Evolutionary conservation across 176 grass and related monocot species (phyloP), one percentile per base, ranked within the genome.

Genomic region (Musa itinerans): DNA sequence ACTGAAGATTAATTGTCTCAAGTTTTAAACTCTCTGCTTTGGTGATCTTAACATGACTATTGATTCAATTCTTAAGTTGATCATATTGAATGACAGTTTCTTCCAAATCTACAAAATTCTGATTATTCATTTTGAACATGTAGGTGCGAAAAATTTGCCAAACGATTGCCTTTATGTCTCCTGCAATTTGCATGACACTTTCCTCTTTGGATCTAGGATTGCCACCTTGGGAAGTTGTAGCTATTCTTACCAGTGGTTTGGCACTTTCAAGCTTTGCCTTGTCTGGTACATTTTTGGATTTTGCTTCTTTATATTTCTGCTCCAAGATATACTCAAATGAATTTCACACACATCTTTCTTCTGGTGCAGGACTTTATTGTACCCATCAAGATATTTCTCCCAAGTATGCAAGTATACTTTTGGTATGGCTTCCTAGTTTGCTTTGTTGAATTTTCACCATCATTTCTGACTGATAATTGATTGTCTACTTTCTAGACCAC

Each of bases 121-220:
- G 77, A 62, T 65, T 76, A 74, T 49, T 68, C 63, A 69, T 74
- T 2, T 83, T 78, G 59, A 48, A 83, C 24, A 50, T 89, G 74
- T 88, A 92, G 90, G 95, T 99, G 68, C 87, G 95, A 77, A 99
- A 99, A 82, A 92, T 99, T 85, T 99, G 95, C 80, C 95, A 99
- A 89, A 87, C 90, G 86, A 89, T 99, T 80, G 86, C 90, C n/a
- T 99, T 99, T 86, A 1, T 99, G 70, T 94, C 90, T 65, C 95
- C 95, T 80, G 95, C 90, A 74, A 80, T 76, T 81, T 99, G 89
- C 80, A 91, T 99, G 95, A 90, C 83, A 20, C 90, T 99, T 74
- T 94, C 90, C 64, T 99, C 95, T 80, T 71, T 99, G 65, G 95
- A 99, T 87, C 86, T 99, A 84, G 90, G 95, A 70, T 80, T 99